These are phyloP conservation scores for Hymenoscyphus scutula DNA, from an alignment of 2,329 filamentous ascomycete species.

Conservation along the genomic window DNA sequence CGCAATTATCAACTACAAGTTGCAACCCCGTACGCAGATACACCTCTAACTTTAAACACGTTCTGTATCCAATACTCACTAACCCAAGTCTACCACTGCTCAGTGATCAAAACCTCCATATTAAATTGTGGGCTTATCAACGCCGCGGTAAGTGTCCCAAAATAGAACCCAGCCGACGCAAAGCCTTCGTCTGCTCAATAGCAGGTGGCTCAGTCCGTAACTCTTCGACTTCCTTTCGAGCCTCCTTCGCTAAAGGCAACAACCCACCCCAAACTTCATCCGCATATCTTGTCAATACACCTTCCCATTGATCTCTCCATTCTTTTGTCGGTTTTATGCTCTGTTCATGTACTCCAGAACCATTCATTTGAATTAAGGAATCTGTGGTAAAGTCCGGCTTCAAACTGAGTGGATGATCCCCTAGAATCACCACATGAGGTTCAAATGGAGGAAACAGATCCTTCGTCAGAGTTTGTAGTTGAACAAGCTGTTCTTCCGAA, in stretches of 20 bases:
- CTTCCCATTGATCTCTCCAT: slow-evolving; percentile 56
- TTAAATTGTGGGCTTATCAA: slow-evolving; percentile 2
- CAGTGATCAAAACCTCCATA: not conserved
- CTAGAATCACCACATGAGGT: slow-evolving; percentile 18
- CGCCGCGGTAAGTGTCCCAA: slow-evolving; percentile 26
- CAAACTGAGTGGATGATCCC: slow-evolving; percentile 29
- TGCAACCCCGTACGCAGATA: too few species aligned
- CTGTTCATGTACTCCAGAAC: not conserved
- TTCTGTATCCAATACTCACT: too few species aligned
- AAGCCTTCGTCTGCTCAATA: slow-evolving; percentile 17
- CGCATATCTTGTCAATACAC: slow-evolving; percentile 54
- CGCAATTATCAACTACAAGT: too few species aligned
- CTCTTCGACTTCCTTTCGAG: slow-evolving; percentile 53
- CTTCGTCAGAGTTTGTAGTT: slow-evolving; percentile 30
- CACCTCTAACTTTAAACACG: too few species aligned
- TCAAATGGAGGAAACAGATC: slow-evolving; percentile 26
- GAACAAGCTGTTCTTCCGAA: slow-evolving; percentile 26
- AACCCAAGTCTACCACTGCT: too few species aligned
- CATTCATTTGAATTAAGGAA: not conserved
- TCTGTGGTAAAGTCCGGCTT: slow-evolving; percentile 15
- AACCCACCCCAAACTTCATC: slow-evolving; percentile 70
- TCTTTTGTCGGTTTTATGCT: slow-evolving; percentile 29
- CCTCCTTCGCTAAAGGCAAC: slow-evolving; percentile 53
- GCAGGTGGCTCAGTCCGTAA: slow-evolving; percentile 29
- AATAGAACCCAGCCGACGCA: slow-evolving; percentile 26